Evolutionary conservation across 441 rosid species (phyloP), one percentile per base, ranked within the genome.

Genomic region (Adansonia grandidieri): DNA sequence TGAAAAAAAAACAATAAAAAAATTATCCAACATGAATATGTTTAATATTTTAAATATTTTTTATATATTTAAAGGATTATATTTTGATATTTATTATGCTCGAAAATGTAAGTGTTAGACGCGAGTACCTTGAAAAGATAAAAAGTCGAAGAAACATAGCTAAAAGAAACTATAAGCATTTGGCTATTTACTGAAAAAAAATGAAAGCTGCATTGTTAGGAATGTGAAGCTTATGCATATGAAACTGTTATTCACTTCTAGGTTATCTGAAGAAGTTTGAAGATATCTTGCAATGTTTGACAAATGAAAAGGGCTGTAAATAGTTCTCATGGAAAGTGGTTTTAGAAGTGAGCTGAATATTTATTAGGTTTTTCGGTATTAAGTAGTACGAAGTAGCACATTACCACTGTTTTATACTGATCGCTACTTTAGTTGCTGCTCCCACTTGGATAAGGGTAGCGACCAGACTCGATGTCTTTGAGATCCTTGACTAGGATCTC

Each of bases 401-500:
- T 3, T 37, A 37, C 40, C 40, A 37, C 40, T 37, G 40, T 37
- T 37, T 37, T 37, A 37, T 37, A 37, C 40, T 37, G 40, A 37
- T 42, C 24, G 22, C 15, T 8, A 57, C 69, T 58, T 74, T 71
- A 84, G 78, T 78, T 66, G 61, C 78, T 69, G 75, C 70, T 75
- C 72, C 87, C 87, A 78, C 71, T 80, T 45, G 92, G 91, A 72
- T 83, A 78, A 2, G 91, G 91, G 80, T 86, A 86, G 13, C 86
- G 84, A 45, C 91, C 93, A 45, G 91, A 89, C 71, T 90, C 93
- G 64, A 90, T 90, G 81, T 88, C 92, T 69, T 80, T 85, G 78
- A 90, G 80, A 85, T 90, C 93, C 79, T 75, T 88, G 50, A 90
- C 78, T 54, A 90, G 88, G 2, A 82, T 71, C 77, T 88, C 91